phyloP scores from a whole-genome alignment of 768 basidiomycete species.

The Tylopilus vinaceipallidus region DNA sequence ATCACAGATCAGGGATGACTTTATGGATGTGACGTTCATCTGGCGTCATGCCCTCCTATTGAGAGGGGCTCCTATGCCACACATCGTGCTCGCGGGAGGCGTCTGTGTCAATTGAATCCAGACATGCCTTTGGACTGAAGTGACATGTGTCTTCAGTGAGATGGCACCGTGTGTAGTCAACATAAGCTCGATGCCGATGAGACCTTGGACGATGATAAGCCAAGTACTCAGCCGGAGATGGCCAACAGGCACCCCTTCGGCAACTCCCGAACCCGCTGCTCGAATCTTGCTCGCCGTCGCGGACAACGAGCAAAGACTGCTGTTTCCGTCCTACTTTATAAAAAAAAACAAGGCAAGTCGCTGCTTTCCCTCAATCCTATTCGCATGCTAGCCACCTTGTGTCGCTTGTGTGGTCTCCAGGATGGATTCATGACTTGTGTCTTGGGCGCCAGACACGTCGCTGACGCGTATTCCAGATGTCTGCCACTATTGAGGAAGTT shows the following conservation, averaged over 20 bases:
- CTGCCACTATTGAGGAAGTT: slow-evolving; percentile 77
- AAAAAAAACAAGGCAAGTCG: slow-evolving; percentile 22
- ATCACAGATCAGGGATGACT: background rate
- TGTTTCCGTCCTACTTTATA: slow-evolving; percentile 9
- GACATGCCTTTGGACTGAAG: background rate
- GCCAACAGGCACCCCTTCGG: slow-evolving; percentile 19
- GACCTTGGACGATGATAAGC: background rate
- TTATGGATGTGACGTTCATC: background rate
- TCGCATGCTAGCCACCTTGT: background rate
- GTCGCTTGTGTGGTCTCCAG: background rate
- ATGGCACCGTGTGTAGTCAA: too few species aligned
- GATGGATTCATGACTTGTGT: slow-evolving; percentile 30
- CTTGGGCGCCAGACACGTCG: slow-evolving; percentile 30
- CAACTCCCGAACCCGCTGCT: slow-evolving; percentile 22
- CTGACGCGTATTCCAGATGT: slow-evolving; percentile 52
- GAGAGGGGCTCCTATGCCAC: background rate
- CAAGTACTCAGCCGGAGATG: too few species aligned
- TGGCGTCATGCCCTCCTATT: slow-evolving; percentile 9
- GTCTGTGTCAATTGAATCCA: too few species aligned
- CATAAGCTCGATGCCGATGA: too few species aligned
- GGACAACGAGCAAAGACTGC: slow-evolving; percentile 35
- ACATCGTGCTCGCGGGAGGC: too few species aligned
- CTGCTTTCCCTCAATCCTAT: background rate
- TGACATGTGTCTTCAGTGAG: background rate
- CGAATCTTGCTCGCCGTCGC: slow-evolving; percentile 25